Conservation (phyloP, 176 grass and related monocot genomes). For the Lolium perenne region DNA sequence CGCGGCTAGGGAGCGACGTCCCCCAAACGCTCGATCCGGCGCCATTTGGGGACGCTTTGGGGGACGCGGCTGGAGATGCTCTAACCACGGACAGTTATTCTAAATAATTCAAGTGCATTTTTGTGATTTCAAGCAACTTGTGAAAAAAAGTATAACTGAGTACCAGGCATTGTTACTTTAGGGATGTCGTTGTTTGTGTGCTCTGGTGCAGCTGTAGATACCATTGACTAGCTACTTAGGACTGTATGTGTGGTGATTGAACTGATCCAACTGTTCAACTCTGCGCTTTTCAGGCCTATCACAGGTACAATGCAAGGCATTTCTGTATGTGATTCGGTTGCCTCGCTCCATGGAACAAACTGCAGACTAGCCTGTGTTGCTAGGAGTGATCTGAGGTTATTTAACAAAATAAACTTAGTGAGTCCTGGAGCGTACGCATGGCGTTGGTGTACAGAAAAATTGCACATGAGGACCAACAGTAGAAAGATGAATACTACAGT, state of each 20-base stretch:
- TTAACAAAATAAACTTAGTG: constrained; percentile 37
- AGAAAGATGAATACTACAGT: constrained; percentile 31
- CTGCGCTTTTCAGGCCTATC: neutral
- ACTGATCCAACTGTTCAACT: neutral
- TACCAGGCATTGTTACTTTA: neutral
- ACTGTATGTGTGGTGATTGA: neutral
- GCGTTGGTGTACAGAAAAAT: constrained; percentile 35
- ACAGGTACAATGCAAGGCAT: constrained; percentile 57
- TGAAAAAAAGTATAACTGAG: neutral
- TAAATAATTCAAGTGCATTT: neutral
- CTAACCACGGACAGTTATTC: too few relatives aligned
- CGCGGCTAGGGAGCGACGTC: too few relatives aligned
- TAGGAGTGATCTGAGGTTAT: constrained; percentile 41
- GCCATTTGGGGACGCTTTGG: too few relatives aligned
- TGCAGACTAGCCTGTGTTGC: constrained; percentile 40
- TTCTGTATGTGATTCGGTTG: constrained; percentile 53
- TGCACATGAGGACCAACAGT: constrained; percentile 7
- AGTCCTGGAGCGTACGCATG: constrained; percentile 34
- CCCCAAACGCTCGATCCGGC: too few relatives aligned
- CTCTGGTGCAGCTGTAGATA: neutral
- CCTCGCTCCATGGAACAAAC: constrained; percentile 47
- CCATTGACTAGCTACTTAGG: too few relatives aligned
- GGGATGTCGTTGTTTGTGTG: neutral
- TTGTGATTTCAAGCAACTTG: neutral
- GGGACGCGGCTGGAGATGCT: too few relatives aligned